Evolutionary conservation across 495 filamentous ascomycete species (phyloP), one percentile per base, ranked within the genome.

Genomic region (Talaromyces thailandensis): DNA sequence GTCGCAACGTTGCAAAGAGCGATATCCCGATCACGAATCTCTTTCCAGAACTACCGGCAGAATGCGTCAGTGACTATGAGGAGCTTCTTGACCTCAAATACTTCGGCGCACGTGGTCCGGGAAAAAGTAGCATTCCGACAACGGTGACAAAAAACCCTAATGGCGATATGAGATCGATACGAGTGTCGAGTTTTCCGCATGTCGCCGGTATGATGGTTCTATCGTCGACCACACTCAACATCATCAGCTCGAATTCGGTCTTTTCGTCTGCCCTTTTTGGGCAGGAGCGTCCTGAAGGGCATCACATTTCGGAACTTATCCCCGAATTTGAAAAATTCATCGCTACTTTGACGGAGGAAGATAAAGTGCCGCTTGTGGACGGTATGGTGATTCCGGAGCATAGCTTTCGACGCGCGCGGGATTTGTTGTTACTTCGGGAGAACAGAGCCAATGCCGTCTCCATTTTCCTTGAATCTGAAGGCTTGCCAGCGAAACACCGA

Each of bases 371-470:
- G 24, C 79, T 97, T 21, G 82, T 88, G 16, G 95, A 98, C 71
- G 95, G 94, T n/a, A 92, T 98, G 60, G 92, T 98, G 29, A 87
- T 98, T 58, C 95, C 94, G 5, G 94, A 98, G 73, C 91, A 96
- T 70, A 94, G 88, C 63, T 98, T 98, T 72, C 85, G 95, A 40
- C 88, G 93, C 58, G 95, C 94, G 14, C 82, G 91, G 64, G 91
- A 90, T 1, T 81, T 95, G 55, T 82, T 96, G 16, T 87, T 90
- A 5, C 76, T 97, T 53, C 84, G 89, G 56, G 90, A 96, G 66
- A 90, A 88, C 21, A 89, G 86, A 45, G 83, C 86, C 31, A 75
- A 79, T 56, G 89, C 90, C 7, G 87, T 90, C 5, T 79, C 84
- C 1, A 82, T 86, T 23, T 95, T 98, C 63, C 76, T 91, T 14